A percentile compares a stretch with the other conserved stretches of the same genome.
Conservation (phyloP, 331 rosid species). For the Ulmus americana region DNA sequence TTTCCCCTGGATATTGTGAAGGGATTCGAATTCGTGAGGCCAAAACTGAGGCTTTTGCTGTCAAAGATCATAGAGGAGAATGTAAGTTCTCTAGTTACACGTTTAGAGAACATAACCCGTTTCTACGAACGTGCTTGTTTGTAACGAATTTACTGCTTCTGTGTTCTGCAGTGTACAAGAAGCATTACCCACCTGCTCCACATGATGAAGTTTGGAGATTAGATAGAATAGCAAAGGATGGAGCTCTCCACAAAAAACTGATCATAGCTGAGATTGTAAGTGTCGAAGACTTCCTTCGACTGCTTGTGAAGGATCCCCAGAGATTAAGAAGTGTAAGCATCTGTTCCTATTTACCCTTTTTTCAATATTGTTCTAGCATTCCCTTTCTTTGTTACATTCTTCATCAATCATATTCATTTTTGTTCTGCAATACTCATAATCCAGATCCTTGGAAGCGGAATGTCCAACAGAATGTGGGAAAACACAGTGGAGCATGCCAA, state of each 20-base stretch:
- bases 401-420: constrained; percentile 8
- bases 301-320: constrained; percentile 63
- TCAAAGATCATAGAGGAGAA: constrained; percentile 60
- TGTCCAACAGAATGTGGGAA: constrained; percentile 95
- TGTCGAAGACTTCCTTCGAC: constrained; percentile 79
- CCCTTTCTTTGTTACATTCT: not conserved
- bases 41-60: constrained; percentile 35
- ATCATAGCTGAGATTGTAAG: constrained; percentile 44
- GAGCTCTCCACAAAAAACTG: constrained; percentile 76
- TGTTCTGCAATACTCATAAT: constrained; percentile 10
- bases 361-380: not conserved
- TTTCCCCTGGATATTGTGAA: constrained; percentile 22
- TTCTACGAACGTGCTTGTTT: not conserved
- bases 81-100: constrained; percentile 39
- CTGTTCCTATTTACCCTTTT: not conserved
- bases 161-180: constrained; percentile 66
- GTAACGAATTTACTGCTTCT: constrained; percentile 10
- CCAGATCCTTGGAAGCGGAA: constrained; percentile 85
- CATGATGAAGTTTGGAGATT: constrained; percentile 89
- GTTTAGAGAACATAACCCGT: not conserved
- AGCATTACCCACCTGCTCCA: constrained; percentile 80
- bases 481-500: constrained; percentile 87
- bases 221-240: constrained; percentile 82
- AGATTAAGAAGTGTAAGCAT: constrained; percentile 67
- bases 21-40: constrained; percentile 36